Evolutionary conservation across 1,284 basidiomycete species (phyloP).

Genomic region (Amylostereum areolatum): DNA sequence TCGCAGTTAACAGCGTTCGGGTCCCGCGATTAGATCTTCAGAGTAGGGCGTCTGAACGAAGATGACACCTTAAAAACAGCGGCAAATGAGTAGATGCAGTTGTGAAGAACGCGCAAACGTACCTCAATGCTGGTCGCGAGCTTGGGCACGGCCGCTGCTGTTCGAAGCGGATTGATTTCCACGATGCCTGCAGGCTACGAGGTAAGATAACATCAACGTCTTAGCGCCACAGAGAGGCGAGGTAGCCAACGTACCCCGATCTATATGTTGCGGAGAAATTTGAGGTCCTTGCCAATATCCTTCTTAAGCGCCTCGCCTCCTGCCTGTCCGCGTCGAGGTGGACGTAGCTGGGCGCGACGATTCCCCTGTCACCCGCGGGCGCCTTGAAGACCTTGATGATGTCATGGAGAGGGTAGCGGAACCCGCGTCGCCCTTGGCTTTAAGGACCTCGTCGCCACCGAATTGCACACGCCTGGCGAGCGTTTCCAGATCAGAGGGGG

Average conservation of each 20-base stretch:
- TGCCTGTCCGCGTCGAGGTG: conserved; percentile 70
- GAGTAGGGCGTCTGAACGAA: conserved; percentile 25
- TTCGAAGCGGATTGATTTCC: conserved; percentile 76
- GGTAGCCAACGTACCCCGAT: conserved; percentile 59
- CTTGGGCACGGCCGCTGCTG: conserved; percentile 76
- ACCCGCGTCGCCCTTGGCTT: conserved; percentile 76
- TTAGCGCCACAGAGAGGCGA: conserved; percentile 1
- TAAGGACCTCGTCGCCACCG: conserved; percentile 77
- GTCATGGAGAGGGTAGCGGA: conserved; percentile 78
- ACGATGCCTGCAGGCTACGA: conserved; percentile 70
- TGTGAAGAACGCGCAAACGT: conserved; percentile 11
- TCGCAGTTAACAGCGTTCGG: neutral
- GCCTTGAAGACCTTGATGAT: conserved; percentile 74
- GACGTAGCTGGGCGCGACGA: conserved; percentile 83
- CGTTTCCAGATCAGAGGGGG: conserved; percentile 45
- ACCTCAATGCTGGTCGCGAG: conserved; percentile 75
- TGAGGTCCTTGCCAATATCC: conserved; percentile 62
- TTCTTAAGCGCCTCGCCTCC: conserved; percentile 59
- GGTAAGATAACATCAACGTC: conserved; percentile 6
- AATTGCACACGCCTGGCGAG: conserved; percentile 70
- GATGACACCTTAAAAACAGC: conserved; percentile 24
- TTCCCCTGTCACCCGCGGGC: conserved; percentile 83
- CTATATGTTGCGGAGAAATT: conserved; percentile 84
- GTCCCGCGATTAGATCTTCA: conserved; percentile 28
- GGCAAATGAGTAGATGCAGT: neutral